Evolutionary conservation across 495 filamentous ascomycete species (phyloP), one percentile per base, ranked within the genome.

Genomic region (Lepraria neglecta): DNA sequence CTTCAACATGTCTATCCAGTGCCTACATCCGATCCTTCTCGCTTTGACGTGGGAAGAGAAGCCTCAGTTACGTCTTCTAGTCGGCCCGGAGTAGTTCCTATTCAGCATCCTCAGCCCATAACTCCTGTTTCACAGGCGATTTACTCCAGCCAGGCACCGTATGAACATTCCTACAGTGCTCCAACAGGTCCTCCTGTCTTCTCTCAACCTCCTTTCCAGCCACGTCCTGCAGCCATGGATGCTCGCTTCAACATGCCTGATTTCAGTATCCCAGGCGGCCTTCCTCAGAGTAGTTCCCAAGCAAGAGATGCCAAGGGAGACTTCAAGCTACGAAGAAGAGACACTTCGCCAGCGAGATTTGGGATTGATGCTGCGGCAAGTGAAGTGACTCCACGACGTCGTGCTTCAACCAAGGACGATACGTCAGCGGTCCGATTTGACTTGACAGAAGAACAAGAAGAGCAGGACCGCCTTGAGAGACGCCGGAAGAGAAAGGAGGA

Each of bases 1-100:
- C 46, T 69, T 7, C 78, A 79, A 60, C 73, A 78, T 46, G 73
- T 81, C 68, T 70, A 77, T 74, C 83, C 87, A 10, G 67, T 86
- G 43, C 77, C 84, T 30, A 87, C 83, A 24, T 77, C 77, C 12
- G 86, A 89, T 67, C 82, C 82, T 4, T 73, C 74, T 35, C 78
- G 75, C 45, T 87, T 82, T 65, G 84, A 86, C 56, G 80, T 75
- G 61, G 73, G 69, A 27, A 68, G 71, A 11, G 70, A 78, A 19
- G 76, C 75, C 52, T 79, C 85, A 17, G 70, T 73, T 46, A 74
- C 76, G n/a, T 75, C 78, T 58, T 68, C 64, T 57, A 80, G 75
- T 69, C 82, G 74, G 57, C 78, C 75, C 6, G 63, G 73, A 6
- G 72, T 76, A 24, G 77, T 84, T 47, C 80, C 80, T 11, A 72